Percentiles rank a stretch among this genome's conserved stretches.
These are phyloP conservation scores for Sanghuangporus baumii DNA, from an alignment of 1,284 basidiomycete genomes.

Conservation along the genomic window DNA sequence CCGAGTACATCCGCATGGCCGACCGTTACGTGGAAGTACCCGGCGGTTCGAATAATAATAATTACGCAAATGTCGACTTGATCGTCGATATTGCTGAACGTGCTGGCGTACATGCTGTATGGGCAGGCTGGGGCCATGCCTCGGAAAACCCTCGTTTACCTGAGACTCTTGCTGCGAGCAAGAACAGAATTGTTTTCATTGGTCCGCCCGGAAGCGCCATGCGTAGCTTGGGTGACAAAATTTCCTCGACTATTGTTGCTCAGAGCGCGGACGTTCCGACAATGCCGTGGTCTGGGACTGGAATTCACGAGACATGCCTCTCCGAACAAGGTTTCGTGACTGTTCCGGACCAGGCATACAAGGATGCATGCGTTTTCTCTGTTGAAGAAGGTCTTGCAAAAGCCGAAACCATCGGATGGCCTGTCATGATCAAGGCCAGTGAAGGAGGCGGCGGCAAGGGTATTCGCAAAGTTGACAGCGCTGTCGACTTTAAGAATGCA, in stretches of 20 bases:
- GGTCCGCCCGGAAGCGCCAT: conserved; percentile 98
- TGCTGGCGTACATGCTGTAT: conserved; percentile 96
- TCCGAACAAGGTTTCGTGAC: conserved; percentile 90
- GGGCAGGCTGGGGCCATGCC: conserved; percentile 99
- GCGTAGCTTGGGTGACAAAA: conserved; percentile 99
- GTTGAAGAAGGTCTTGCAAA: conserved; percentile 86
- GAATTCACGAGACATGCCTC: conserved; percentile 85
- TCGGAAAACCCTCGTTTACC: conserved; percentile 99
- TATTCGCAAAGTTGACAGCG: conserved; percentile 86
- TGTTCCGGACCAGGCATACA: conserved; percentile 90
- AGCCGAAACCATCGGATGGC: conserved; percentile 91
- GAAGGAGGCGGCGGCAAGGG: conserved; percentile 99
- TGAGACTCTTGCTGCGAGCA: conserved; percentile 86
- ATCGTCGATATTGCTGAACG: conserved; percentile 99
- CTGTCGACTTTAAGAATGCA: conserved; percentile 88
- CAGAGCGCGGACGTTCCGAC: conserved; percentile 97
- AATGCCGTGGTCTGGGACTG: conserved; percentile 98
- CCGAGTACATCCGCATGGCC: conserved; percentile 99
- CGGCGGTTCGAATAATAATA: conserved; percentile 98
- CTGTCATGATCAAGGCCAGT: conserved; percentile 99
- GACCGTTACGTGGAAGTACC: conserved; percentile 99
- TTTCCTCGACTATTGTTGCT: conserved; percentile 98
- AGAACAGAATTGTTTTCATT: conserved; percentile 98
- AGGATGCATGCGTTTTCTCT: conserved; percentile 82
- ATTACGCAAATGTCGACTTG: conserved; percentile 99